These are phyloP conservation scores for Cystoderma amianthinum DNA, from an alignment of 768 basidiomycete species.

Conservation along the genomic window DNA sequence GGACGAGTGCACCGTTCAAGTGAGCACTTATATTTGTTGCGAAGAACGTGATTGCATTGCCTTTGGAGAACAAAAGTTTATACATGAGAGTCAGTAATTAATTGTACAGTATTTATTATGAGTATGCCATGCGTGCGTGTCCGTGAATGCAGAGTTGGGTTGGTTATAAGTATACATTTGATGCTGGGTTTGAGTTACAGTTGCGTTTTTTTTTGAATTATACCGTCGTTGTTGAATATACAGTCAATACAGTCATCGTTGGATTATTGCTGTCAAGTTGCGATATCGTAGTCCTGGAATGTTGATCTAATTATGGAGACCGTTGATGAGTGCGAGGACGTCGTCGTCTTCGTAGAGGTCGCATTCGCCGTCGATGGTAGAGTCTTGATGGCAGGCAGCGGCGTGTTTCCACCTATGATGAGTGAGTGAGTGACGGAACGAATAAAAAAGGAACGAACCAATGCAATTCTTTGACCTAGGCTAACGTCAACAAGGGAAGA, in stretches of 20 bases:
- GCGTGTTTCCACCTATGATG: slow-evolving; percentile 5
- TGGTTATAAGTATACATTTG: too few relatives aligned
- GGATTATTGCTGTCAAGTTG: too few relatives aligned
- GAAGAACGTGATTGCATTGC: too few relatives aligned
- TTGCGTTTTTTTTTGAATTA: too few relatives aligned
- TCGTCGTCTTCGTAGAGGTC: slow-evolving; percentile 1
- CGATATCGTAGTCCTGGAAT: background rate
- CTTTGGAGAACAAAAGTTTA: background rate
- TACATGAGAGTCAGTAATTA: background rate
- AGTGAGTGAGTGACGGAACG: background rate
- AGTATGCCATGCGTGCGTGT: too few relatives aligned
- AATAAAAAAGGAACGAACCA: slow-evolving; percentile 5
- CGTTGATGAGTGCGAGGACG: background rate
- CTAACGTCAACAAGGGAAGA: background rate
- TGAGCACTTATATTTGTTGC: too few relatives aligned
- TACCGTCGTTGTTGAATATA: too few relatives aligned
- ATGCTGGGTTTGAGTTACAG: too few relatives aligned
- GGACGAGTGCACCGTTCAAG: too few relatives aligned
- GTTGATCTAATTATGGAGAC: background rate
- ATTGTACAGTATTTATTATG: background rate
- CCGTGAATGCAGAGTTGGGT: too few relatives aligned
- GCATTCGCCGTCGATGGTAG: background rate
- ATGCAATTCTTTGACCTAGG: slow-evolving; percentile 8
- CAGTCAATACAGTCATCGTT: too few relatives aligned
- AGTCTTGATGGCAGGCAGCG: slow-evolving; percentile 1